Base-by-base conservation (phyloP, 768 basidiomycete genomes). In the Boletus eberwhitei region DNA sequence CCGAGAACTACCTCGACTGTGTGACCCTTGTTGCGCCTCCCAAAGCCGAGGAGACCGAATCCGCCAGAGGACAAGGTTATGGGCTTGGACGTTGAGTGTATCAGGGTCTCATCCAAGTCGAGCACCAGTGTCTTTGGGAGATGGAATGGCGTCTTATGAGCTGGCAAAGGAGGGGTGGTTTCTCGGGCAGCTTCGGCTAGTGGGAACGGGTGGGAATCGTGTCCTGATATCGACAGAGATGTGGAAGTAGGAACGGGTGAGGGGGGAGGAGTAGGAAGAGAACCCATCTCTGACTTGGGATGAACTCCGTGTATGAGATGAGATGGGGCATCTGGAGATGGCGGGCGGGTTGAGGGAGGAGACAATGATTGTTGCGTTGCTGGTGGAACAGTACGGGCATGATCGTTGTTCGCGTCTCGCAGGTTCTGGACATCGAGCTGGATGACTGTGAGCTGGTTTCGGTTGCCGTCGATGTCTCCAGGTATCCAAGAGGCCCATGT, bases 81-180 rank as follows among this genome's bases (percentile, higher is more conserved):
- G 24, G 90, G 87, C 36, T 93, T 80, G 17, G 93, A 91, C 0
- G 97, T 98, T 2, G 95, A 97, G 68, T 99, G 97, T 54, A 98
- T 98, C 45, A 99, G 84, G 1, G 97, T 99, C 75, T 99, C 97
- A 70, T 99, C 97, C 48, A 99, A 79, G 74, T 99, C 97, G 41
- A 99, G 84, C 31, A 99, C 94, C 36, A 99, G 85, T 1, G 94
- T 97, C 77, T 99, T 99, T 26, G 84, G 93, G 32, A 84, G 77
- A 63, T 87, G 87, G 59, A 96, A 88, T 4, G 87, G 85, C 0
- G 86, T 82, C 64, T 80, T 85, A 59, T 83, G 81, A 9, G 69
- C 52, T 17, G 71, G 60, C 22, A 76, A 66, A n/a, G 75, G 71
- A 52, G 86, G 82, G 1, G 84, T 82, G 5, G 77, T 66, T 45